These are phyloP conservation scores for Ophidiomyces ophidiicola DNA, from an alignment of 2,329 filamentous ascomycete species.

Conservation along the genomic window DNA sequence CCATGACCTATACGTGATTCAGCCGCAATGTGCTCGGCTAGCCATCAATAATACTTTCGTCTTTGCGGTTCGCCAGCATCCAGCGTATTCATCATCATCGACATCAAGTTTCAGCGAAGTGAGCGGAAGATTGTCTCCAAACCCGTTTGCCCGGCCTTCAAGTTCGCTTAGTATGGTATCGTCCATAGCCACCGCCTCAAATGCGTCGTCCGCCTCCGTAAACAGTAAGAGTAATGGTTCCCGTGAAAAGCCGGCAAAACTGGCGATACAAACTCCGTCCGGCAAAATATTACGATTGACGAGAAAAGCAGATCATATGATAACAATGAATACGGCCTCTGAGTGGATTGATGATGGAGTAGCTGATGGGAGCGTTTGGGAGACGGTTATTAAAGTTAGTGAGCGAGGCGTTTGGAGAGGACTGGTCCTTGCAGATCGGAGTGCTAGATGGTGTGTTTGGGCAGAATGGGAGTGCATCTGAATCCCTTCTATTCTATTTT, in stretches of 20 bases:
- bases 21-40: conserved; percentile 80
- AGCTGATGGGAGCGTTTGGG: conserved; percentile 48
- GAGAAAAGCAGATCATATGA: conserved; percentile 37
- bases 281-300: conserved; percentile 76
- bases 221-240: conserved; percentile 16
- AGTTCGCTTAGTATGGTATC: conserved; percentile 51
- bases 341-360: conserved; percentile 28
- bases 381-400: conserved; percentile 55
- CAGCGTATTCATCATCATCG: conserved; percentile 45
- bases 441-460: conserved; percentile 57
- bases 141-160: conserved; percentile 41
- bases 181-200: conserved; percentile 42
- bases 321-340: conserved; percentile 22
- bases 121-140: conserved; percentile 40
- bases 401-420: conserved; percentile 52
- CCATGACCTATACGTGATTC: conserved; percentile 91
- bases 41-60: conserved; percentile 97
- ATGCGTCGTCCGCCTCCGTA: conserved; percentile 17
- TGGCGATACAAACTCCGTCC: conserved; percentile 85
- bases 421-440: conserved; percentile 51
- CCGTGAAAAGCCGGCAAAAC: conserved; percentile 71
- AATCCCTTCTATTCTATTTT: conserved; percentile 16
- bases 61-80: conserved; percentile 88
- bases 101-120: conserved; percentile 27
- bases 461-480: conserved; percentile 52